These are phyloP conservation scores for Auricularia heimuer DNA, from an alignment of 768 basidiomycete genomes.

Conservation along the genomic window DNA sequence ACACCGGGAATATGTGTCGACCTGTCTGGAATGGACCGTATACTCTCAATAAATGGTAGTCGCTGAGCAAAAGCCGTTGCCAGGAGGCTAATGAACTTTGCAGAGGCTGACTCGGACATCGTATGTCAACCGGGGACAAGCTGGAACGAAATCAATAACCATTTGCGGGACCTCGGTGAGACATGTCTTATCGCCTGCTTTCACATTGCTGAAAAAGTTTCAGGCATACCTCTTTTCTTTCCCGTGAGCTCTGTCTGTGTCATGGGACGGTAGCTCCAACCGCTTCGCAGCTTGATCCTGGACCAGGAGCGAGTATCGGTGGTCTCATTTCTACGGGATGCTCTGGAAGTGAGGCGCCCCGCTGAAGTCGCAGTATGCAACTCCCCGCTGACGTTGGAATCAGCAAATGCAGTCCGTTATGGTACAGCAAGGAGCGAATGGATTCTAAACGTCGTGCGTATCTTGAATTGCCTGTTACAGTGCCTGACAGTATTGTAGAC, in stretches of 20 bases:
- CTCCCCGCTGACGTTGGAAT: background rate
- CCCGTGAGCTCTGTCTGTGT: slow-evolving; percentile 37
- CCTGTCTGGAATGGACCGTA: slow-evolving; percentile 67
- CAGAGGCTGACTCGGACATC: slow-evolving; percentile 62
- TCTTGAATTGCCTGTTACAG: background rate
- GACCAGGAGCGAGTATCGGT: slow-evolving; percentile 71
- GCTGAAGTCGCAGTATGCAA: background rate
- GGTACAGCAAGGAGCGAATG: slow-evolving; percentile 86
- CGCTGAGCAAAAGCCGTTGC: background rate
- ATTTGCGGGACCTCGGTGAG: slow-evolving; percentile 48
- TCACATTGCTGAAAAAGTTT: background rate
- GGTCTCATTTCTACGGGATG: slow-evolving; percentile 85
- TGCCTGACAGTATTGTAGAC: slow-evolving; percentile 39
- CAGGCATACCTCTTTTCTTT: slow-evolving; percentile 73
- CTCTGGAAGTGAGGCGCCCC: slow-evolving; percentile 53
- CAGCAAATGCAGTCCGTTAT: slow-evolving; percentile 74
- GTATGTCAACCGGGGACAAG: slow-evolving; percentile 64
- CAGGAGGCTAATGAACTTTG: background rate
- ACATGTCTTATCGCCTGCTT: background rate
- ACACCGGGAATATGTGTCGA: slow-evolving; percentile 63
- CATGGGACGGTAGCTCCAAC: background rate
- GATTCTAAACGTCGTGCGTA: slow-evolving; percentile 72
- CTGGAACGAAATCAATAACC: slow-evolving; percentile 68
- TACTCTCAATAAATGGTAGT: slow-evolving; percentile 62
- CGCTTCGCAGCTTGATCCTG: slow-evolving; percentile 53